Conservation (phyloP, 768 basidiomycete species). For the Kwoniella shandongensis region DNA sequence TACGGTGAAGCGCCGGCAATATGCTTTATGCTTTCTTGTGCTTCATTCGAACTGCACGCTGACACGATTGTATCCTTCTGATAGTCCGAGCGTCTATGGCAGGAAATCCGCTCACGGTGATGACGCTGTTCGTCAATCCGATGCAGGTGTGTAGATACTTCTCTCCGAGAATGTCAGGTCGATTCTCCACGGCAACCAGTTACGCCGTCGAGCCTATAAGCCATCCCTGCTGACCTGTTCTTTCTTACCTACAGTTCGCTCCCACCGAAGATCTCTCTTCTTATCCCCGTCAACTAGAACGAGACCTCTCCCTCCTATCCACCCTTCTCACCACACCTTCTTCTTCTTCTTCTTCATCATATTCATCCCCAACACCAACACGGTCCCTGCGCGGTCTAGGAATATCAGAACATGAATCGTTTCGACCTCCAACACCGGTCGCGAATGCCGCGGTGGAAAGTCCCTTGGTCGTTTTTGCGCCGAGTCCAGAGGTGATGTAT, state of each 20-base stretch:
- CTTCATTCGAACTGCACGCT: no score
- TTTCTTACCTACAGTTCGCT: conserved; percentile 61
- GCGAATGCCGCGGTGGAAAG: conserved; percentile 52
- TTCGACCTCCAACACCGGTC: conserved; percentile 55
- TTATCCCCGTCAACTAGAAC: conserved; percentile 82
- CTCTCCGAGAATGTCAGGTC: no score
- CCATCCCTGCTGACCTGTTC: background rate
- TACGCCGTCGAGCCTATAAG: no score
- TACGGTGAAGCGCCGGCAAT: no score
- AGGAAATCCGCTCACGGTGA: conserved; percentile 79
- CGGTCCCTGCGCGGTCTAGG: conserved; percentile 35
- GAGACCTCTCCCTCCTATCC: conserved; percentile 67
- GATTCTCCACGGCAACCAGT: no score
- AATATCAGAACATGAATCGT: conserved; percentile 42
- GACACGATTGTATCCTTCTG: background rate
- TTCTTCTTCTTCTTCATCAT: background rate
- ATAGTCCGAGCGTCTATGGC: conserved; percentile 73
- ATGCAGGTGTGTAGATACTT: conserved; percentile 62
- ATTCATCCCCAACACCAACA: conserved; percentile 2
- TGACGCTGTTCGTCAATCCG: conserved; percentile 97
- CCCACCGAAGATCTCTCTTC: conserved; percentile 88
- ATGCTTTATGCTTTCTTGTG: no score
- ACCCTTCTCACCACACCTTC: conserved; percentile 26
- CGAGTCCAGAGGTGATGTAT: conserved; percentile 80
- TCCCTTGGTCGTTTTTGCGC: conserved; percentile 66